These are phyloP conservation scores for Salix caprea DNA, from an alignment of 345 rosid genomes.

Conservation along the genomic window DNA sequence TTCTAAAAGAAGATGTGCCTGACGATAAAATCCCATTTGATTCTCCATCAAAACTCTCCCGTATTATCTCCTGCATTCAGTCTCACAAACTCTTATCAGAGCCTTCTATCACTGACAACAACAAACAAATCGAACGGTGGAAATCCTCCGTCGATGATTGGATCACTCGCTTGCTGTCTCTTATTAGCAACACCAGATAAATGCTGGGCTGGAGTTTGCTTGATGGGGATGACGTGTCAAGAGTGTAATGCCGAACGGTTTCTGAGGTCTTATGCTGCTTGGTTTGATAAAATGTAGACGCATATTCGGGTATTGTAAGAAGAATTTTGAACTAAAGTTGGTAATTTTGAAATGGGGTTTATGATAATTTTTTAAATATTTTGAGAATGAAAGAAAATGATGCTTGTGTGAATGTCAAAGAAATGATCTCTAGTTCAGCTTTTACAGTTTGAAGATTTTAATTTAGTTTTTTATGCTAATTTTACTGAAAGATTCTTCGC, in stretches of 20 bases:
- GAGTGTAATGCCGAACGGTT: constrained; percentile 69
- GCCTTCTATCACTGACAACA: constrained; percentile 22
- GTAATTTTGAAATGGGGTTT: background rate
- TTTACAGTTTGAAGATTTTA: too few relatives aligned
- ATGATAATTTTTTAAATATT: too few relatives aligned
- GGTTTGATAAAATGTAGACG: constrained; percentile 56
- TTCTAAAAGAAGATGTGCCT: constrained; percentile 56
- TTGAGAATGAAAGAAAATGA: too few relatives aligned
- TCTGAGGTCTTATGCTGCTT: constrained; percentile 47
- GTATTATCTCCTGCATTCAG: constrained; percentile 36
- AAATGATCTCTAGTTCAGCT: too few relatives aligned
- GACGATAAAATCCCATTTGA: constrained; percentile 47
- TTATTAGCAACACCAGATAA: constrained; percentile 63
- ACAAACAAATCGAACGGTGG: constrained; percentile 40
- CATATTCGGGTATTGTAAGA: constrained; percentile 49
- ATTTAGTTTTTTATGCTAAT: too few relatives aligned
- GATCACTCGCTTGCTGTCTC: constrained; percentile 40
- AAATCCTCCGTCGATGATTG: constrained; percentile 71
- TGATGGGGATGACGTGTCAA: constrained; percentile 71
- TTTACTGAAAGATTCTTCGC: too few relatives aligned
- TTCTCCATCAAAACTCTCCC: constrained; percentile 34
- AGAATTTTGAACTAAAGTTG: background rate
- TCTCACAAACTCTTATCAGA: constrained; percentile 59
- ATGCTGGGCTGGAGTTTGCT: constrained; percentile 72
- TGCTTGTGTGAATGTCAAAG: too few relatives aligned